Evolutionary conservation across 352 stramenopile species (phyloP).

Genomic region (Phytopythium litorale): DNA sequence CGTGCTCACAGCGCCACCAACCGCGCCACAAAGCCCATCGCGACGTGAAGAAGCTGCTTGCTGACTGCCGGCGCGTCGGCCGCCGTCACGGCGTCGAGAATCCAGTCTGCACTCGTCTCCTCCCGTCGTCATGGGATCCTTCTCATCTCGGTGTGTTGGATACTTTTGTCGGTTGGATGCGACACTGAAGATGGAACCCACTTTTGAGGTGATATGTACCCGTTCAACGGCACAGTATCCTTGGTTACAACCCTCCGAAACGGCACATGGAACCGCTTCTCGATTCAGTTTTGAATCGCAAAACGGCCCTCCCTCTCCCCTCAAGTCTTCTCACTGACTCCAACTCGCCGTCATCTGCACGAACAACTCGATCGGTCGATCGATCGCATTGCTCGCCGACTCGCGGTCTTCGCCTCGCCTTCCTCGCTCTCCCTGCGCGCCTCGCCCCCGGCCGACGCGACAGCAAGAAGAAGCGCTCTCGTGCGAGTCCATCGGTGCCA

Average conservation of each 20-base stretch:
- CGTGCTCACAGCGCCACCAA: background rate
- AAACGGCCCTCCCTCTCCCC: conserved; percentile 2
- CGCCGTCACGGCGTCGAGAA: background rate
- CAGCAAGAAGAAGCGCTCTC: background rate
- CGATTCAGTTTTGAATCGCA: conserved; percentile 3
- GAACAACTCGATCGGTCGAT: background rate
- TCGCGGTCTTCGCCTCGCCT: background rate
- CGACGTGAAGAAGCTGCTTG: background rate
- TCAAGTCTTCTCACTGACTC: conserved; percentile 1
- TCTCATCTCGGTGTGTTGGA: background rate
- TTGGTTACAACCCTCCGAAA: background rate
- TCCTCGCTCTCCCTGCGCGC: background rate
- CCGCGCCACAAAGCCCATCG: background rate
- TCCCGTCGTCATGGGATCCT: background rate
- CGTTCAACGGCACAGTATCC: background rate
- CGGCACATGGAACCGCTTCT: background rate
- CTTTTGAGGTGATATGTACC: background rate
- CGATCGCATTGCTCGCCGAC: background rate
- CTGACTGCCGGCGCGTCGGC: background rate
- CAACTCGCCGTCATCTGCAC: background rate
- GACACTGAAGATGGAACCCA: background rate
- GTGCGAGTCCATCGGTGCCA: background rate
- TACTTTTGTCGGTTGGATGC: background rate
- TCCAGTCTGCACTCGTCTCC: background rate
- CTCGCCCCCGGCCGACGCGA: background rate